These are phyloP conservation scores for Ostreobium quekettii DNA, from an alignment of 139 green algal species.

Conservation along the genomic window DNA sequence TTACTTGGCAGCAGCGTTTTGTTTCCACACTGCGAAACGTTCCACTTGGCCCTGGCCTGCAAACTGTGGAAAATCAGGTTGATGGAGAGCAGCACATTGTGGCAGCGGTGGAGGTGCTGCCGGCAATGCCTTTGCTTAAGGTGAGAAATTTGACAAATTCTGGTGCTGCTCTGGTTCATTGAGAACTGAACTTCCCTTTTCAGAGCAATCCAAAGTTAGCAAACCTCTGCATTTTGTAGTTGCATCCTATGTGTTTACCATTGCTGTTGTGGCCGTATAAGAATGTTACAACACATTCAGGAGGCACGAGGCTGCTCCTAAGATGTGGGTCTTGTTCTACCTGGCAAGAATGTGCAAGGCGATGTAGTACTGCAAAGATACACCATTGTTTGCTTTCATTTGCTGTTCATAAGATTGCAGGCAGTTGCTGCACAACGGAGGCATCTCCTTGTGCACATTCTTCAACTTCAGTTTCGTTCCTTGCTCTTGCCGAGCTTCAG, in stretches of 20 bases:
- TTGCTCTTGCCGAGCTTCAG: too few relatives aligned
- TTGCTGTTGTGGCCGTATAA: too few relatives aligned
- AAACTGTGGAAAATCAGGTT: not conserved
- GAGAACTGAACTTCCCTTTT: not conserved
- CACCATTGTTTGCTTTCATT: too few relatives aligned
- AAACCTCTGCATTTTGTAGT: too few relatives aligned
- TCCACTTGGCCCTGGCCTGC: not conserved
- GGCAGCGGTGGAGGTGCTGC: constrained; percentile 2
- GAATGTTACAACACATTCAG: not conserved
- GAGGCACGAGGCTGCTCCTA: not conserved
- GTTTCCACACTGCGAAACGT: constrained; percentile 1
- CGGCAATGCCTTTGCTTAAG: constrained; percentile 13
- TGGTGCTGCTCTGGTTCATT: not conserved
- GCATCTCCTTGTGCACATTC: too few relatives aligned
- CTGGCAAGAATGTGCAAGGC: too few relatives aligned
- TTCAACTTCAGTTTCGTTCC: too few relatives aligned
- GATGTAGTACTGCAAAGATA: too few relatives aligned
- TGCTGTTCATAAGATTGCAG: too few relatives aligned
- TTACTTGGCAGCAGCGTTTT: constrained; percentile 17
- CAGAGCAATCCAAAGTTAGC: not conserved
- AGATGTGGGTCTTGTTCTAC: too few relatives aligned
- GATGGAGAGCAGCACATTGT: constrained; percentile 15
- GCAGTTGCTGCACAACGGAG: too few relatives aligned
- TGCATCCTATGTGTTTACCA: too few relatives aligned
- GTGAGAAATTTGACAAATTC: constrained; percentile 8